Conservation (phyloP, 192 early-diverging fungal species). For the Piromyces sp. region DNA sequence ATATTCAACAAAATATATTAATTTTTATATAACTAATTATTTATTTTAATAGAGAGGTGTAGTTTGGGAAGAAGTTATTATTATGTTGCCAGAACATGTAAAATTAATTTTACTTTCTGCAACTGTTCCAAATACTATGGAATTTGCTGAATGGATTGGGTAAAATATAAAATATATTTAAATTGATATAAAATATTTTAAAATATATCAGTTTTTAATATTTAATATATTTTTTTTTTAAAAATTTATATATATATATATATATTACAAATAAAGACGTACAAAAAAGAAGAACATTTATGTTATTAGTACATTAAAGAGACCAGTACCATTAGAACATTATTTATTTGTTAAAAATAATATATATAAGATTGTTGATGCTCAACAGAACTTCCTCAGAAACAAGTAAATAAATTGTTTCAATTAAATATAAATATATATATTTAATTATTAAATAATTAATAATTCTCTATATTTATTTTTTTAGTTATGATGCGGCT, state of each 20-base stretch:
- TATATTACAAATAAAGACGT: conserved; percentile 24
- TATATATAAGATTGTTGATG: conserved; percentile 76
- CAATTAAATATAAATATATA: neutral
- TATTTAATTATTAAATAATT: conserved; percentile 6
- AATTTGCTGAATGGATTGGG: conserved; percentile 99
- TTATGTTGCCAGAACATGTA: conserved; percentile 92
- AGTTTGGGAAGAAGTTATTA: conserved; percentile 99
- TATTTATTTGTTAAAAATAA: conserved; percentile 73
- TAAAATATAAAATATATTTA: conserved; percentile 13
- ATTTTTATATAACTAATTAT: neutral
- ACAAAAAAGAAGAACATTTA: conserved; percentile 96
- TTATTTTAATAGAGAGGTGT: conserved; percentile 53
- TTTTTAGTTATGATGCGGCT: neutral
- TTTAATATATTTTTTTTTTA: no score
- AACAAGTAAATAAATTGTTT: conserved; percentile 18
- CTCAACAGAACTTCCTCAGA: conserved; percentile 42
- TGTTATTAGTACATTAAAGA: conserved; percentile 81
- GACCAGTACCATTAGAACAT: conserved; percentile 92
- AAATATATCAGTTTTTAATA: no score
- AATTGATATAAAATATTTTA: no score
- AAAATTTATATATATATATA: no score
- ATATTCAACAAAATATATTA: no score
- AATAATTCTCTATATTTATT: neutral
- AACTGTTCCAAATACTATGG: conserved; percentile 91
- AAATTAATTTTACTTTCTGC: conserved; percentile 88